Evolutionary conservation across 225 moss, liverwort and hornwort genomes (phyloP), one percentile per base, ranked within the genome.

Genomic region (Physcomitrellopsis africana): DNA sequence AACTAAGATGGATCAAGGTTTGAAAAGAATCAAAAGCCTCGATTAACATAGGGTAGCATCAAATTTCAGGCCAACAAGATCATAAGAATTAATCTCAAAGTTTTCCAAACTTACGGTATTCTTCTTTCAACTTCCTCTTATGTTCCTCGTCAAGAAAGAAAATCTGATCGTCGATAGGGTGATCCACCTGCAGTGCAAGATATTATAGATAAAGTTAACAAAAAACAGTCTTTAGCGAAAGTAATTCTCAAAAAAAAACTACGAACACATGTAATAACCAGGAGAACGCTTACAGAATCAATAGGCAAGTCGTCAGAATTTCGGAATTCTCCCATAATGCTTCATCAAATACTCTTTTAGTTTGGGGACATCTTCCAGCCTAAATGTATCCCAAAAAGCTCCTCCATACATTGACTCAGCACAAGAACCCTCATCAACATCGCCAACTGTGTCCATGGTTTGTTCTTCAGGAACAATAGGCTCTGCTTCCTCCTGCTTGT

Each of bases 361-460:
- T 74, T 85, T 86, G 5, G 82, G 86, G 10, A 89, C 89, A 84
- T 91, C 91, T 78, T 91, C 84, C 71, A 86, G 82, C 76, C 87
- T 79, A 65, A 73, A 91, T 16, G 89, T 87, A 74, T 91, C 91
- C 89, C 91, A 91, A 57, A 91, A 60, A n/a, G 91, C 91, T 49
- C 91, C 91, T 76, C 91, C 91, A 76, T 82, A 89, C n/a, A 65
- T 59, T 19, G 76, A 70, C 54, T 76, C 81, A 51, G 76, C 24
- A 67, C 58, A 73, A 55, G 69, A 52, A 63, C 68, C 72, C 18
- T 58, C 77, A 77, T 77, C 80, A 15, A 58, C 67, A 63, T 41
- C 67, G 17, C 45, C 72, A 10, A 11, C 45, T 51, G 29, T 9
- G 22, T 51, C 19, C 29, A 19, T 45, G 10, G 18, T 32, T 37